These are phyloP conservation scores for Chloris gayana DNA, from an alignment of 176 grass and related monocot species.

Conservation along the genomic window DNA sequence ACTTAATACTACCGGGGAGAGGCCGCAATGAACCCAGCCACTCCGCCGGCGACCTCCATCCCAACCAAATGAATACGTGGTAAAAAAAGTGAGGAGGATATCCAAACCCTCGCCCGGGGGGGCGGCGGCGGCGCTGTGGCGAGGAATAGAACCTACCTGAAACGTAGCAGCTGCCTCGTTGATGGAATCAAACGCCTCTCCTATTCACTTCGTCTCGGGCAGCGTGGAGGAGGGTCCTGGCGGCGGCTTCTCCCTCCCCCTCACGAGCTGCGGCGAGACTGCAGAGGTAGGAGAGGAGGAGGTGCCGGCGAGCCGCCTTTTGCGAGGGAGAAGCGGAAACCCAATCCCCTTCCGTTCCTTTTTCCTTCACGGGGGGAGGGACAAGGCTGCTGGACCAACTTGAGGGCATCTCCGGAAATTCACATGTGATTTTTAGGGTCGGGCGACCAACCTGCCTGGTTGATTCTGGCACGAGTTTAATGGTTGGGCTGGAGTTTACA, in stretches of 20 bases:
- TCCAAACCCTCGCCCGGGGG: not conserved
- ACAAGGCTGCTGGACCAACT: not conserved
- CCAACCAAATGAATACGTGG: not conserved
- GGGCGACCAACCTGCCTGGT: too few relatives aligned
- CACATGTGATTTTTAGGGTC: constrained; percentile 11
- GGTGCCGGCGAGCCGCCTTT: constrained; percentile 30
- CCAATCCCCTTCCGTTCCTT: not conserved
- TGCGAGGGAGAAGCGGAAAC: not conserved
- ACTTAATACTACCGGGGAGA: not conserved
- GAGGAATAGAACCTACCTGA: constrained; percentile 2
- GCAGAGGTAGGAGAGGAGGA: not conserved
- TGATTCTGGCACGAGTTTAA: not conserved
- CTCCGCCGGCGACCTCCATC: not conserved
- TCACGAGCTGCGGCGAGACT: not conserved
- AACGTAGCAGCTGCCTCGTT: not conserved
- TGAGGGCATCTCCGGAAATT: constrained; percentile 3
- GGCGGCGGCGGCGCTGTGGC: not conserved
- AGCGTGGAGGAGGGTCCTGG: not conserved
- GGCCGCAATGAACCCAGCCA: constrained; percentile 9
- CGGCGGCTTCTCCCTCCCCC: constrained; percentile 24
- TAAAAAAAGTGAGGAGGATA: not conserved
- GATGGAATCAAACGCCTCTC: not conserved
- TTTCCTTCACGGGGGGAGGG: not conserved
- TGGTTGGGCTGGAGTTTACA: not conserved
- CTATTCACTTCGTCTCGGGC: not conserved